Percentiles rank a stretch among this genome's conserved stretches.
Conservation (phyloP, 169 alveolate species). For the Eimeria praecox region DNA sequence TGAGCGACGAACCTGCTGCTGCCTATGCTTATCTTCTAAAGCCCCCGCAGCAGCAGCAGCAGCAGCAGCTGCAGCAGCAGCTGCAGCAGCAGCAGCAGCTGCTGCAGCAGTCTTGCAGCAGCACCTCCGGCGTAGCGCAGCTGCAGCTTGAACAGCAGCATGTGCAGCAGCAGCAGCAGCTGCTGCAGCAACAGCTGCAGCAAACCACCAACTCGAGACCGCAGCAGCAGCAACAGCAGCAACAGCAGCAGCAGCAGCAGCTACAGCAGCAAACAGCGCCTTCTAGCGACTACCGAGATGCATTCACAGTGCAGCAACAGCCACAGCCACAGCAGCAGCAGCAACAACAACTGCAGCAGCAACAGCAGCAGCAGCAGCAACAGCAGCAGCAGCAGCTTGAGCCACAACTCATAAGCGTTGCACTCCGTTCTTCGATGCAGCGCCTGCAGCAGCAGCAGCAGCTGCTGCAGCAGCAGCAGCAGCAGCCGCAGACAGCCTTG, state of each 20-base stretch:
- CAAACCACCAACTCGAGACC: too few relatives aligned
- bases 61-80: slow-evolving; percentile 23
- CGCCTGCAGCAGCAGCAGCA: slow-evolving; percentile 56
- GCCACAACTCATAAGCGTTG: neutral
- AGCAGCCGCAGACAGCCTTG: slow-evolving; percentile 12
- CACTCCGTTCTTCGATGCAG: neutral
- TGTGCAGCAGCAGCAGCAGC: neutral
- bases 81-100: slow-evolving; percentile 30
- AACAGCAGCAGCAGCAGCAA: slow-evolving; percentile 5
- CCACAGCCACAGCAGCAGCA: neutral
- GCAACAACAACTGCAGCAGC: neutral
- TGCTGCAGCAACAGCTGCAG: neutral
- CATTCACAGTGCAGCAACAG: slow-evolving; percentile 21
- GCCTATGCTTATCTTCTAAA: slow-evolving; percentile 44
- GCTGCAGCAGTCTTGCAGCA: too few relatives aligned
- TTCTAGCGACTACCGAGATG: too few relatives aligned
- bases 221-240: slow-evolving; percentile 34
- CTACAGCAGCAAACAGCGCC: neutral
- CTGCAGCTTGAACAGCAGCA: neutral
- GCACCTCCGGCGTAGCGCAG: neutral
- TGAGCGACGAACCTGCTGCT: slow-evolving; percentile 63
- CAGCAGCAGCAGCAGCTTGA: slow-evolving; percentile 22
- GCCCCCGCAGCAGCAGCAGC: slow-evolving; percentile 39
- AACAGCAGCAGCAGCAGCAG: neutral
- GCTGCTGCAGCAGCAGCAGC: neutral